Evolutionary conservation across 2,329 filamentous ascomycete species (phyloP), one percentile per base, ranked within the genome.

Genomic region (Eutypella sp.): DNA sequence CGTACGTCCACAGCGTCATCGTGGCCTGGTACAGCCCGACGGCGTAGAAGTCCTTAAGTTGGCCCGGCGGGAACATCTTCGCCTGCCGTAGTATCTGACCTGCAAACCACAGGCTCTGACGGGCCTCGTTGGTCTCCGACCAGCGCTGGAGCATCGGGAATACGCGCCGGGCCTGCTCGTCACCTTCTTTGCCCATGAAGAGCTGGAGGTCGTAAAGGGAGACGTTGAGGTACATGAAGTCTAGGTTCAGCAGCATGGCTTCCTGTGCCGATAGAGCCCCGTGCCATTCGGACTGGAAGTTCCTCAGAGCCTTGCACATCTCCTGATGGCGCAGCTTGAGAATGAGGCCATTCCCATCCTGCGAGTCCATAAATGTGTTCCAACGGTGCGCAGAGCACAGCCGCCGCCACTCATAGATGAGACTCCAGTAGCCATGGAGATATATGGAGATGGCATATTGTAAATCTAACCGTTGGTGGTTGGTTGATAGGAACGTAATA

Each of bases 11-110:
- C 34, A 89, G 67, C 0, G 80, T 78, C 4, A 89, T 68, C 11
- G 77, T 74, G 4, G 82, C 83, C 58, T 88, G 84, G 57, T 87
- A 85, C 0, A 87, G 74, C 0, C 78, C 81, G 6, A 88, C 78
- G 0, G 84, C 82, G 50, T 81, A 78, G 59, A 88, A 87, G 50
- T 84, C 81, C 37, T 79, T 77, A 3, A 87, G 62, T 10, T 76
- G 70, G 0, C 74, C 71, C 2, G 67, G 60, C 0, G 79, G 73
- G 40, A 83, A 76, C 40, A 66, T 49, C 55, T 74, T 77, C 2
- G 81, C 83, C 34, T 78, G 75, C 7, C 81, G 75, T 5, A 88
- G 60, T 2, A 85, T 73, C 60, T 87, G 85, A 0, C 81, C 84
- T 1, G 85, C 84, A 53, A 84, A 81, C 76, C 79, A 87, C 1